Evolutionary conservation across 805 yeast genomes (phyloP), one percentile per base, ranked within the genome.

Genomic region (Yarrowia sp.): DNA sequence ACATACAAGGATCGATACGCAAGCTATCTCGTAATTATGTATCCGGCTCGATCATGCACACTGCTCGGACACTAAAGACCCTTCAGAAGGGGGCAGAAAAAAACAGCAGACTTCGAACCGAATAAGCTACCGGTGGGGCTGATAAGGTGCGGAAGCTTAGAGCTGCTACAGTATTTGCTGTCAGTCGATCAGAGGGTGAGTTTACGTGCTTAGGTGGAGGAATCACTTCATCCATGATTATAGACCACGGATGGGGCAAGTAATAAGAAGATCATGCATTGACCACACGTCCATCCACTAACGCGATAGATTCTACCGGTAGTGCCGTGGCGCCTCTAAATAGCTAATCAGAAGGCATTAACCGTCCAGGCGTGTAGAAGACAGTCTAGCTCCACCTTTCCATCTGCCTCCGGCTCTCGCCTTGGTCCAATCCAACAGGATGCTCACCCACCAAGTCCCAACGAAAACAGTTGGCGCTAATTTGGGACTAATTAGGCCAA

Each of bases 391-490:
- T 26, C 30, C 30, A 26, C 30, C 30, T 26, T 26, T 26, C 30
- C 30, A 26, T 26, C 8, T 26, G 30, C 30, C 30, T 26, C 30
- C 30, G 30, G 30, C 8, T 8, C 30, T 8, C 30, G 30, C 8
- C 30, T 26, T 26, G 30, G 30, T 33, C 52, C 36, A 28, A 46
- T 46, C 52, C 52, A 28, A 46, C 51, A 46, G 51, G 36, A 28
- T 17, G 24, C 35, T 28, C 30, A 9, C 21, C 30, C 48, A 14
- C 44, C 3, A 19, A 26, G 35, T 46, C 54, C 54, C 54, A 48
- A 48, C 38, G 54, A 48, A 48, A 32, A 32, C 54, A 21, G 54
- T 32, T 30, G 38, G 54, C 54, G 54, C 54, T 48, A 48, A 48
- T 19, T 30, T 48, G 54, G 38, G 54, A 4, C 38, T 48, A 30